These are phyloP conservation scores for Agastache rugosa DNA, from an alignment of 257 asterid species.

Conservation along the genomic window DNA sequence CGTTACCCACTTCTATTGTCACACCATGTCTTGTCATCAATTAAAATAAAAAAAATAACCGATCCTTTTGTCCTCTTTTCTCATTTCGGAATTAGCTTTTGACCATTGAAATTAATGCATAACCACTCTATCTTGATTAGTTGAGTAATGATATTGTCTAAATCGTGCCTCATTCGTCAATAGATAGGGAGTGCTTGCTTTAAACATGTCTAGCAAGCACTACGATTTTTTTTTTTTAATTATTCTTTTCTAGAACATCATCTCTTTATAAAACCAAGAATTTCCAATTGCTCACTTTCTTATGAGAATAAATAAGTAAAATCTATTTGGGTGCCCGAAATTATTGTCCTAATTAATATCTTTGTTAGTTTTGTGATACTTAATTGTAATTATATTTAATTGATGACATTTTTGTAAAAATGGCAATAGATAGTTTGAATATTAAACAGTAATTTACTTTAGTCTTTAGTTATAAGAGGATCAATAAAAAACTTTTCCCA, in stretches of 20 bases:
- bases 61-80: constrained; percentile 16
- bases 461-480: too few relatives aligned
- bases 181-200: constrained; percentile 21
- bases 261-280: constrained; percentile 3
- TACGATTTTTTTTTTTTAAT: neutral
- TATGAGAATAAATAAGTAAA: neutral
- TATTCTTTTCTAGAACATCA: neutral
- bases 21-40: constrained; percentile 19
- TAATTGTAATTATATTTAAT: too few relatives aligned
- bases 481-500: too few relatives aligned
- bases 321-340: too few relatives aligned
- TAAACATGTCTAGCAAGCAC: constrained; percentile 23
- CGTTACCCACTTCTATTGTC: constrained; percentile 27
- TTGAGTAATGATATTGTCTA: constrained; percentile 24
- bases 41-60: neutral
- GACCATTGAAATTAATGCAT: constrained; percentile 37
- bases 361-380: too few relatives aligned
- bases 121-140: constrained; percentile 27
- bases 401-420: too few relatives aligned
- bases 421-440: too few relatives aligned
- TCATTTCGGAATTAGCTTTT: constrained; percentile 32
- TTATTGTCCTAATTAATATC: too few relatives aligned
- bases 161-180: constrained; percentile 31
- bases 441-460: too few relatives aligned
- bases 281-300: neutral